Percentiles rank a stretch among this genome's conserved stretches.
Conservation (phyloP, 495 filamentous ascomycete genomes). For the Hypoxylon fuscum region DNA sequence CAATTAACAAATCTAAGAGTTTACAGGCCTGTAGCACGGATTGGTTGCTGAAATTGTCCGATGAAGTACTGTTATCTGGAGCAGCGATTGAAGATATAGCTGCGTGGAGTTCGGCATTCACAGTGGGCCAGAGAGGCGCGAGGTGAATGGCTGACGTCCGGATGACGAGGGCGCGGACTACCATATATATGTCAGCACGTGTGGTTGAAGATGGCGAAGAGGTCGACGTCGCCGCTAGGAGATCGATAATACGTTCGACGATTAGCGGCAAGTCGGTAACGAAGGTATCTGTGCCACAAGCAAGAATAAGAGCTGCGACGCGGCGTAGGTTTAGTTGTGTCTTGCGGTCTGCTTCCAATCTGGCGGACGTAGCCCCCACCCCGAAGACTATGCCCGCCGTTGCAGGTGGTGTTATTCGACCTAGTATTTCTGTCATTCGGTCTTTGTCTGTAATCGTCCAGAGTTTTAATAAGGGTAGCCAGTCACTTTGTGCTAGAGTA, state of each 20-base stretch:
- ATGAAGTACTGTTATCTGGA: conserved; percentile 64
- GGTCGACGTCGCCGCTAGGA: conserved; percentile 83
- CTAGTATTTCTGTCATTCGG: conserved; percentile 80
- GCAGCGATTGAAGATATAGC: conserved; percentile 80
- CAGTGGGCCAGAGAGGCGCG: conserved; percentile 84
- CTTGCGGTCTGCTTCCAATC: conserved; percentile 91
- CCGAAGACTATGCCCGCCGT: conserved; percentile 98
- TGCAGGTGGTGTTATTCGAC: conserved; percentile 81
- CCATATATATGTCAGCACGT: conserved; percentile 87
- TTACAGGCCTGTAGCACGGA: conserved; percentile 90
- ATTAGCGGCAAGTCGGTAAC: conserved; percentile 75
- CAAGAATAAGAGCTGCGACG: conserved; percentile 78
- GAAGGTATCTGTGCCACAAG: conserved; percentile 78
- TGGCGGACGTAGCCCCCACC: conserved; percentile 92
- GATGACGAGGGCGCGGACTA: conserved; percentile 81
- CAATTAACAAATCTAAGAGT: conserved; percentile 83
- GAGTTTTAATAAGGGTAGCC: conserved; percentile 84
- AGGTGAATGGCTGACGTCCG: conserved; percentile 80
- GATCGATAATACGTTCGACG: conserved; percentile 85
- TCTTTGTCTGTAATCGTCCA: conserved; percentile 89
- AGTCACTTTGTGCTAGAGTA: conserved; percentile 71
- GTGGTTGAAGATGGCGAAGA: conserved; percentile 93
- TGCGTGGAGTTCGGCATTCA: conserved; percentile 86
- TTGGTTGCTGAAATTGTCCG: conserved; percentile 77
- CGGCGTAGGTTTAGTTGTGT: conserved; percentile 90